Percentiles rank a stretch among this genome's conserved stretches.
phyloP scores from a whole-genome alignment of 352 stramenopile species.

The Pythium angustatum region DNA sequence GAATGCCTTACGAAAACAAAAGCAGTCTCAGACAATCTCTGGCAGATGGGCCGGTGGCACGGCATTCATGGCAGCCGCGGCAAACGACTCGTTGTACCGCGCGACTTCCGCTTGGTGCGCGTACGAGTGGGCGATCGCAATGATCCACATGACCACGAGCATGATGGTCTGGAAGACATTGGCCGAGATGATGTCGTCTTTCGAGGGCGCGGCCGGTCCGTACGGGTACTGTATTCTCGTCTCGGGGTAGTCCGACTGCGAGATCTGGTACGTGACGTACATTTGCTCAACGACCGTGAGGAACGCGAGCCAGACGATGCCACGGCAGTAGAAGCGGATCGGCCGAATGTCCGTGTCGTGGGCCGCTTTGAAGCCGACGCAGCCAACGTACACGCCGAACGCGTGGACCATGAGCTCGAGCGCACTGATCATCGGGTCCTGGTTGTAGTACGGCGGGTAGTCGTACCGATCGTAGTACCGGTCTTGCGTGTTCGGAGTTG shows the following conservation, averaged over 20 bases:
- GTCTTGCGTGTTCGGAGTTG: conserved; percentile 32
- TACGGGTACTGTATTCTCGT: conserved; percentile 75
- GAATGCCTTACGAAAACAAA: neutral
- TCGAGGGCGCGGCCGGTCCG: conserved; percentile 67
- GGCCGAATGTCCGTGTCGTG: conserved; percentile 86
- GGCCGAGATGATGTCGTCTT: conserved; percentile 83
- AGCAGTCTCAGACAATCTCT: conserved; percentile 49
- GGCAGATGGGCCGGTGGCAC: conserved; percentile 65
- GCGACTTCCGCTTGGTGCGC: conserved; percentile 71
- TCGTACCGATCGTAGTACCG: conserved; percentile 65
- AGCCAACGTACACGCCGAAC: conserved; percentile 85
- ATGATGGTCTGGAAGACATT: conserved; percentile 87
- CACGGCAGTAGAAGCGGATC: conserved; percentile 83
- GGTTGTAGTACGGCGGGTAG: conserved; percentile 81
- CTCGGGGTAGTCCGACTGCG: conserved; percentile 69
- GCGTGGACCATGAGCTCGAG: conserved; percentile 77
- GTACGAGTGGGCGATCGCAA: conserved; percentile 80
- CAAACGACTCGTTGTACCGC: conserved; percentile 84
- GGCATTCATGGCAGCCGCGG: conserved; percentile 79
- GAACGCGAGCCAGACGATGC: conserved; percentile 76
- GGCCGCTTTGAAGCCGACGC: conserved; percentile 83
- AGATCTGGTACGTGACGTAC: conserved; percentile 83
- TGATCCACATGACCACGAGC: conserved; percentile 82
- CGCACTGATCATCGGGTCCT: conserved; percentile 63
- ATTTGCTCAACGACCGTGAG: conserved; percentile 78